These are phyloP conservation scores for Microdochium trichocladiopsis DNA, from an alignment of 2,329 filamentous ascomycete species.

Conservation along the genomic window DNA sequence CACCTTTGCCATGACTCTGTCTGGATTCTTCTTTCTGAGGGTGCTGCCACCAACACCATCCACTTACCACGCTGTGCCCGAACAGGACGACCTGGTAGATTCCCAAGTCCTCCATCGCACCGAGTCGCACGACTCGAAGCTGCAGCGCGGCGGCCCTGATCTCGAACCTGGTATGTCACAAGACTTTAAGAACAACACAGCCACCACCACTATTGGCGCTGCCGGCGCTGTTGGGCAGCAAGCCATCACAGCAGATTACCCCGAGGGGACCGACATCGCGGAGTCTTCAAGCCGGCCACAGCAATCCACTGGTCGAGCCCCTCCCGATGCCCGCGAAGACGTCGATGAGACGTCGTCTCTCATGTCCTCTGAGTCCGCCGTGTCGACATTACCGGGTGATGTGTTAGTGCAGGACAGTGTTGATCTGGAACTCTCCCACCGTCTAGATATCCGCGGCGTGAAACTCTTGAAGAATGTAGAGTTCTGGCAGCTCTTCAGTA, in stretches of 20 bases:
- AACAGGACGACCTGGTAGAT: slow-evolving; percentile 23
- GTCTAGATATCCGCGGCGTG: slow-evolving; percentile 85
- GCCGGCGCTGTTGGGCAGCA: slow-evolving; percentile 1
- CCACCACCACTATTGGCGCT: slow-evolving; percentile 21
- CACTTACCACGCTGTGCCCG: slow-evolving; percentile 49
- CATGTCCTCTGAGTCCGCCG: slow-evolving; percentile 56
- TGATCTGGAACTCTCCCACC: slow-evolving; percentile 68
- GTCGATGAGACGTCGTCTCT: slow-evolving; percentile 75
- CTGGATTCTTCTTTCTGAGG: slow-evolving; percentile 78
- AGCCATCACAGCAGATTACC: neutral
- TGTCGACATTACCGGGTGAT: slow-evolving; percentile 38
- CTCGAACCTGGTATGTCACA: slow-evolving; percentile 62
- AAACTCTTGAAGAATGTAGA: slow-evolving; percentile 63
- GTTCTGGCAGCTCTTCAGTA: slow-evolving; percentile 85
- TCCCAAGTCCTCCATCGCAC: slow-evolving; percentile 33
- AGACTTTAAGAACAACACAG: slow-evolving; percentile 16
- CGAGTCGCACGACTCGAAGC: slow-evolving; percentile 33
- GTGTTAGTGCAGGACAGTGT: slow-evolving; percentile 51
- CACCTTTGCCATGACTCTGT: slow-evolving; percentile 67
- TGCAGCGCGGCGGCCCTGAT: slow-evolving; percentile 28
- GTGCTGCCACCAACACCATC: slow-evolving; percentile 53
- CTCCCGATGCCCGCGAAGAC: slow-evolving; percentile 22
- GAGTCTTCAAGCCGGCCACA: neutral
- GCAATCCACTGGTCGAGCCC: neutral
- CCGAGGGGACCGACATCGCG: neutral